Conservation (phyloP, 805 yeast genomes). For the Lipomyces chichibuensis region DNA sequence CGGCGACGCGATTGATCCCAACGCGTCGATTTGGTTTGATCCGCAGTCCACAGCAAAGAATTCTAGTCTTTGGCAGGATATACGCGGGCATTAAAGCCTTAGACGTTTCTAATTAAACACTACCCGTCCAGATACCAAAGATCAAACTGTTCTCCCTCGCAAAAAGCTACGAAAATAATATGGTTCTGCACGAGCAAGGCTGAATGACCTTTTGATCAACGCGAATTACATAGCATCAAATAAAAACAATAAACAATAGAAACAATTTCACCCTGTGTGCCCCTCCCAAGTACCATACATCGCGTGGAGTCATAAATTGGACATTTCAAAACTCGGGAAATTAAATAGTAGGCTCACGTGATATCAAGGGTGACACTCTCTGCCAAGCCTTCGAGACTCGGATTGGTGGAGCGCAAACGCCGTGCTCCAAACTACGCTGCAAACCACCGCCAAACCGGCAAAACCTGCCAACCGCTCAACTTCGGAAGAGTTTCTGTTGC, state of each 20-base stretch:
- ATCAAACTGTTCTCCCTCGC: background rate
- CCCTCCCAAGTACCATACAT: too few relatives aligned
- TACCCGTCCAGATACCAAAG: background rate
- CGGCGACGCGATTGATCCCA: background rate
- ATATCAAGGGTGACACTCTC: background rate
- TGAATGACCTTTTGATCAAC: too few relatives aligned
- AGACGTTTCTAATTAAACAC: background rate
- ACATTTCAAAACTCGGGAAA: too few relatives aligned
- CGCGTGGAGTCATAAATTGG: too few relatives aligned
- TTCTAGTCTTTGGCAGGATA: background rate
- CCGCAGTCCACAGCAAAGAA: background rate
- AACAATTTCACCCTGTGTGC: too few relatives aligned
- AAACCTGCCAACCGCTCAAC: background rate
- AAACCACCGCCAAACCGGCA: background rate
- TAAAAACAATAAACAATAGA: too few relatives aligned
- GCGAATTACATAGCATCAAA: too few relatives aligned
- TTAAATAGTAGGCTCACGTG: background rate
- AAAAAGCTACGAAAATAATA: background rate
- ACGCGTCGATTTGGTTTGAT: background rate
- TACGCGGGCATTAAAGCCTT: background rate
- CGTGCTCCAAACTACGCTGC: constrained; percentile 4
- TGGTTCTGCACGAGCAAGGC: too few relatives aligned
- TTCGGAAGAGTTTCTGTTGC: background rate
- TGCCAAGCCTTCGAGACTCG: background rate
- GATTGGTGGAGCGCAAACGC: background rate